phyloP scores from a whole-genome alignment of 805 yeast species.

The Cyberlindnera xylosilytica region DNA sequence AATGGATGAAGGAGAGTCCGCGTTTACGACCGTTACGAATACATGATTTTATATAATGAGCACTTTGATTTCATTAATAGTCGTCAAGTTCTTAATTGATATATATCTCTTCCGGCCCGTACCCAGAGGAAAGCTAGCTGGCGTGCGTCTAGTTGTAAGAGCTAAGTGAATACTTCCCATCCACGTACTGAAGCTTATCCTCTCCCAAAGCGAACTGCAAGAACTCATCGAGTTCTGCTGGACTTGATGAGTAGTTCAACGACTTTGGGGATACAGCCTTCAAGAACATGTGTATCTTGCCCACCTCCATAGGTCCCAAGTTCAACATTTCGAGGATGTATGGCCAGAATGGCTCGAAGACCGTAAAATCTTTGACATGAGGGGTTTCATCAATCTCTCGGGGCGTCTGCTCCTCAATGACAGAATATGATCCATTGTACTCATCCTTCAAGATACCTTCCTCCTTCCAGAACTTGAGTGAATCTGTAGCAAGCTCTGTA shows the following conservation, averaged over 20 bases:
- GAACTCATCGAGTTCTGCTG: conserved; percentile 5
- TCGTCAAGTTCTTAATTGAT: too few relatives aligned
- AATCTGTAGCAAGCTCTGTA: conserved; percentile 35
- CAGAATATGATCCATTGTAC: conserved; percentile 14
- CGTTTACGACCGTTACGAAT: conserved; percentile 7
- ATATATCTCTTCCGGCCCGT: too few relatives aligned
- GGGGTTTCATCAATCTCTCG: background rate
- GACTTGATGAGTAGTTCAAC: conserved; percentile 2
- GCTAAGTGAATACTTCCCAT: conserved; percentile 11
- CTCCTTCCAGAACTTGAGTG: conserved; percentile 61
- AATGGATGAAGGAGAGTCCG: background rate
- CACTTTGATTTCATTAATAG: too few relatives aligned
- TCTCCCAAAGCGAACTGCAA: conserved; percentile 5
- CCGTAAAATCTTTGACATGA: conserved; percentile 2
- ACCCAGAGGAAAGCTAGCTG: too few relatives aligned
- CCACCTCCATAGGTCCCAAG: conserved; percentile 46
- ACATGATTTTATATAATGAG: too few relatives aligned
- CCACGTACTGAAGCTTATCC: conserved; percentile 3
- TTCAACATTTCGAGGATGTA: conserved; percentile 55
- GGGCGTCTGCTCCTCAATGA: conserved; percentile 13
- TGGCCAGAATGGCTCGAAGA: conserved; percentile 36
- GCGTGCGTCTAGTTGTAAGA: too few relatives aligned
- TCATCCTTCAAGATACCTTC: conserved; percentile 47
- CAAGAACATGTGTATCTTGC: conserved; percentile 51
- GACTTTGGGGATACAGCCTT: conserved; percentile 55